Evolutionary conservation across 148 eudicot genomes (phyloP).

Genomic region (Drosera capensis): DNA sequence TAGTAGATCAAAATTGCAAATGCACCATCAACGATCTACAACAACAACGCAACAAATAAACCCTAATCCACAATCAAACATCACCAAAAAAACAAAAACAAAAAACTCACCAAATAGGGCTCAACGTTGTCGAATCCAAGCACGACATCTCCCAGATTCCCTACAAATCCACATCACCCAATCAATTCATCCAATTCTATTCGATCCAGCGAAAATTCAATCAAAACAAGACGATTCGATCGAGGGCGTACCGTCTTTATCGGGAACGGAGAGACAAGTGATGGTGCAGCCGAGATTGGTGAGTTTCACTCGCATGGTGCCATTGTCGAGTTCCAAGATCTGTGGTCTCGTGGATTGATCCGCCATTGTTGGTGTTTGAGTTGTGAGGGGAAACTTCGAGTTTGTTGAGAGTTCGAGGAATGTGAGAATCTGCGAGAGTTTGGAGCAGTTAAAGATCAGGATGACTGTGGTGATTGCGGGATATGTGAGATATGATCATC

Average conservation of each 20-base stretch:
- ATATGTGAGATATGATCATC: too few species aligned
- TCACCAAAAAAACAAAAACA: background rate
- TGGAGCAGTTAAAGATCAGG: too few species aligned
- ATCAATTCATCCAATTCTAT: background rate
- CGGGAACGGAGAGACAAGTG: slow-evolving; percentile 68
- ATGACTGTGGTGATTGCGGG: too few species aligned
- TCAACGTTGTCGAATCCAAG: slow-evolving; percentile 92
- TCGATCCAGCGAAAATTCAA: slow-evolving; percentile 1
- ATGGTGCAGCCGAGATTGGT: slow-evolving; percentile 85
- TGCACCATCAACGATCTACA: too few species aligned
- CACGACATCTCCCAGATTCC: slow-evolving; percentile 87
- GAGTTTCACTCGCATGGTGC: slow-evolving; percentile 50
- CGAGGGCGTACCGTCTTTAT: slow-evolving; percentile 36
- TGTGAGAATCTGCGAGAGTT: too few species aligned
- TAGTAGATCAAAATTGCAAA: too few species aligned
- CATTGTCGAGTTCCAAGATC: slow-evolving; percentile 80
- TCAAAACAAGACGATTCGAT: too few species aligned
- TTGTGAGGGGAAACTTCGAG: background rate
- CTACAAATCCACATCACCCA: slow-evolving; percentile 27
- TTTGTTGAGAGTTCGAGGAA: background rate
- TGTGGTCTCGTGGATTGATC: slow-evolving; percentile 36
- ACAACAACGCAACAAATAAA: background rate
- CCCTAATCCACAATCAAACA: background rate
- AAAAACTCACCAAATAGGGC: slow-evolving; percentile 63
- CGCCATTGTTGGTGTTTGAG: slow-evolving; percentile 16